phyloP scores from a whole-genome alignment of 1,284 basidiomycete species.

The Mycosarcoma mackinlayi region DNA sequence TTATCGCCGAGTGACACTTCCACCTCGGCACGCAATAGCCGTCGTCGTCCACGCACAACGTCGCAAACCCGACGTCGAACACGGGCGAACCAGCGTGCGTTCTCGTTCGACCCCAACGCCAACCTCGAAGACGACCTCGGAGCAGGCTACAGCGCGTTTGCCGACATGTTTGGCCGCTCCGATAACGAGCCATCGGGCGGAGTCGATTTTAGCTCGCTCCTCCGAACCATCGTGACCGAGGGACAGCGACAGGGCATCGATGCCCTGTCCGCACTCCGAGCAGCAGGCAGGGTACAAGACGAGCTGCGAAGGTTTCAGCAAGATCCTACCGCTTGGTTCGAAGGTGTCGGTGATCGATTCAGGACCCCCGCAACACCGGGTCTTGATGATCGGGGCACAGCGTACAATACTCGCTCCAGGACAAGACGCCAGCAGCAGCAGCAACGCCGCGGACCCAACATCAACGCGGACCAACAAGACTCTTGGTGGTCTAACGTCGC shows the following conservation, averaged over 20 bases:
- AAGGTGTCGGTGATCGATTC: slow-evolving; percentile 34
- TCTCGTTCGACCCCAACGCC: slow-evolving; percentile 16
- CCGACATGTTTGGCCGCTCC: slow-evolving; percentile 32
- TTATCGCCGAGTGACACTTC: not conserved
- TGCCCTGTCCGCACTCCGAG: slow-evolving; percentile 34
- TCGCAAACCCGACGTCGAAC: slow-evolving; percentile 22
- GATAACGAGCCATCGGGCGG: slow-evolving; percentile 2
- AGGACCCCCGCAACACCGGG: slow-evolving; percentile 5
- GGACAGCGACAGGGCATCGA: slow-evolving; percentile 46
- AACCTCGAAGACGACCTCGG: slow-evolving; percentile 31
- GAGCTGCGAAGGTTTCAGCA: slow-evolving; percentile 35
- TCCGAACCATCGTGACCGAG: slow-evolving; percentile 28
- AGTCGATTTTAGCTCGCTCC: slow-evolving; percentile 34
- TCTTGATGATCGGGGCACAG: not conserved
- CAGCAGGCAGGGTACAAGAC: slow-evolving; percentile 43
- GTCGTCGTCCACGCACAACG: slow-evolving; percentile 8
- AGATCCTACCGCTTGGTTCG: slow-evolving; percentile 39
- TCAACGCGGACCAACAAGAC: slow-evolving; percentile 7
- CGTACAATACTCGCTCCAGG: slow-evolving; percentile 20
- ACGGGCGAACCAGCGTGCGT: slow-evolving; percentile 17
- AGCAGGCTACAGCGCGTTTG: slow-evolving; percentile 34
- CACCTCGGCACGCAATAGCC: slow-evolving; percentile 7
- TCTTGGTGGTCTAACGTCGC: slow-evolving; percentile 41
- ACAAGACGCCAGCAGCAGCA: slow-evolving; percentile 7
- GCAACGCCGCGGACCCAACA: not conserved